A percentile compares a stretch with the other conserved stretches of the same genome.
Conservation (phyloP, 768 basidiomycete genomes). For the Boletus reticuloceps region DNA sequence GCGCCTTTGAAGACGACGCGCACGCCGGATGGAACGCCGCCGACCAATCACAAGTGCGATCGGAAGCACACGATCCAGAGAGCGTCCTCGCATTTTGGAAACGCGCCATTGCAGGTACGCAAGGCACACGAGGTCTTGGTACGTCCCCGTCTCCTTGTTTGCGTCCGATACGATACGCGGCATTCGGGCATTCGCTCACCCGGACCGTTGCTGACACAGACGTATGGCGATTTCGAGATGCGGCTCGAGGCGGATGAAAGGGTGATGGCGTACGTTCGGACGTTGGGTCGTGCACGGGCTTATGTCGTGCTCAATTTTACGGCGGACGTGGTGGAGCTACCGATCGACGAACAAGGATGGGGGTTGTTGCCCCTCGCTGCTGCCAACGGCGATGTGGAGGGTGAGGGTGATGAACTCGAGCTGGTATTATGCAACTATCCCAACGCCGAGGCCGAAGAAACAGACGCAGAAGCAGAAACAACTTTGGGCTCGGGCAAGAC, state of each 20-base stretch:
- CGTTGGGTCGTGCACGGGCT: conserved; percentile 29
- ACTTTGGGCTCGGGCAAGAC: too few species aligned
- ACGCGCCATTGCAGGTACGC: conserved; percentile 47
- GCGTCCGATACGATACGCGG: too few species aligned
- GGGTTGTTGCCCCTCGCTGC: background rate
- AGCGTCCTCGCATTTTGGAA: conserved; percentile 66
- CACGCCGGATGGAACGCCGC: conserved; percentile 50
- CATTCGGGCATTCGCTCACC: too few species aligned
- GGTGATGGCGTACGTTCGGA: conserved; percentile 55
- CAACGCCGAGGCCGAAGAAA: background rate
- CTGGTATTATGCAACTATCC: conserved; percentile 30
- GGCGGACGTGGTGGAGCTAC: conserved; percentile 22
- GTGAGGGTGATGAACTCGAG: background rate
- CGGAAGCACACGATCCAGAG: conserved; percentile 5
- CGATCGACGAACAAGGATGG: background rate
- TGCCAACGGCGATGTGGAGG: background rate
- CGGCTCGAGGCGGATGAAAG: conserved; percentile 44
- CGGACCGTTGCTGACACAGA: conserved; percentile 35
- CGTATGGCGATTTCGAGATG: conserved; percentile 59
- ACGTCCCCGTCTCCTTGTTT: conserved; percentile 10
- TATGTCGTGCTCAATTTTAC: conserved; percentile 52
- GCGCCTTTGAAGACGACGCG: conserved; percentile 64
- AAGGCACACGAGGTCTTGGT: conserved; percentile 57
- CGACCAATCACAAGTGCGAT: background rate
- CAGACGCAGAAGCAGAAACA: too few species aligned